Percentiles rank a stretch among this genome's conserved stretches.
Evolutionary conservation across 164 flowering plant species (phyloP).

Genomic region (Magnolia changhungtana): DNA sequence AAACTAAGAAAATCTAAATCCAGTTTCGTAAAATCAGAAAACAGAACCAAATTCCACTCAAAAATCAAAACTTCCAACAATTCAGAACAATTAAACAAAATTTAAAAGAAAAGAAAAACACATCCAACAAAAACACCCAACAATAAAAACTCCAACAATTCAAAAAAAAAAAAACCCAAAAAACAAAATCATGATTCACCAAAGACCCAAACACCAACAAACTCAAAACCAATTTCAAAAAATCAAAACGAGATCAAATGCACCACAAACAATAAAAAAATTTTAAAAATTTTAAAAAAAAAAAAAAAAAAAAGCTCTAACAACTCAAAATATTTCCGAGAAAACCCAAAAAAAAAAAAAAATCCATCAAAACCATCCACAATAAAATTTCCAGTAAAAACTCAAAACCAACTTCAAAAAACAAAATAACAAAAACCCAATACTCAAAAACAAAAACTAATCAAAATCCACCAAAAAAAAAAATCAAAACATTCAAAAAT

Average conservation of each 20-base stretch:
- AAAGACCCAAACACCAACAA: not conserved
- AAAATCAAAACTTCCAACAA: not conserved
- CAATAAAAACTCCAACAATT: too few species aligned
- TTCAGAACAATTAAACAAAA: not conserved
- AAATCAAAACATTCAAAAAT: not conserved
- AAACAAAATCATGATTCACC: not conserved
- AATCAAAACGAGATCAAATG: not conserved
- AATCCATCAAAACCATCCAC: too few species aligned
- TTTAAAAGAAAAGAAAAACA: not conserved
- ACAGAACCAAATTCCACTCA: not conserved
- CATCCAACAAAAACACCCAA: not conserved
- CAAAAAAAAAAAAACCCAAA: not conserved
- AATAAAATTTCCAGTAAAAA: not conserved
- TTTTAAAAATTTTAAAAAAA: too few species aligned
- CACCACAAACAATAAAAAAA: too few species aligned
- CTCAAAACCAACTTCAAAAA: not conserved
- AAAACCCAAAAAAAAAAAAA: too few species aligned
- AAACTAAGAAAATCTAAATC: too few species aligned
- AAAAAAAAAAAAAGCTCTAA: not conserved
- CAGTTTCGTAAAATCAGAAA: not conserved
- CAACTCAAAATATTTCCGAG: too few species aligned
- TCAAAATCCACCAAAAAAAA: slow-evolving; percentile 1
- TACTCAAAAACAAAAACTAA: too few species aligned
- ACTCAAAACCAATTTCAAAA: not conserved
- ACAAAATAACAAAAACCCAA: not conserved